These are phyloP conservation scores for Myxozyma geophila DNA, from an alignment of 805 yeast genomes.

Conservation along the genomic window DNA sequence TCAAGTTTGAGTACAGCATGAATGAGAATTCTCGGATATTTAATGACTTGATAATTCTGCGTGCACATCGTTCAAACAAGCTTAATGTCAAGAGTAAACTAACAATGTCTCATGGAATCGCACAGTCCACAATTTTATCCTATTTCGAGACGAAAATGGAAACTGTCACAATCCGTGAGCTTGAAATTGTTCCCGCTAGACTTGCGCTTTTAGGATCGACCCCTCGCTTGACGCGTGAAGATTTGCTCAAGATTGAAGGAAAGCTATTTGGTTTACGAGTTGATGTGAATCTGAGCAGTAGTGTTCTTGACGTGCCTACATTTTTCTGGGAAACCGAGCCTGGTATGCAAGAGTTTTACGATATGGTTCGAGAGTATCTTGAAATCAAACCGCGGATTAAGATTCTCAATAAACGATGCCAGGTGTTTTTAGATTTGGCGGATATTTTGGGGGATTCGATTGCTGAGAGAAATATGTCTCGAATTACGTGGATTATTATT, in stretches of 20 bases:
- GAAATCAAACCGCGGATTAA: conserved; percentile 95
- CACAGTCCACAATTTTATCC: conserved; percentile 91
- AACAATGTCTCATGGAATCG: conserved; percentile 94
- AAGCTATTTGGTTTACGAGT: conserved; percentile 86
- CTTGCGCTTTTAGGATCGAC: conserved; percentile 87
- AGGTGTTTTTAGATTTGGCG: conserved; percentile 89
- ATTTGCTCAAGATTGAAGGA: conserved; percentile 85
- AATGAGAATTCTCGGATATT: conserved; percentile 56
- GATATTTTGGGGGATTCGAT: conserved; percentile 92
- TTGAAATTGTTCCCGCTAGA: conserved; percentile 82
- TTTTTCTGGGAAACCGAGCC: conserved; percentile 97
- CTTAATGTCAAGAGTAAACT: conserved; percentile 92
- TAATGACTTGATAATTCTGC: conserved; percentile 90
- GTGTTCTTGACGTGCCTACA: conserved; percentile 92
- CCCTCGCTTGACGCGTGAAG: conserved; percentile 76
- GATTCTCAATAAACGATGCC: conserved; percentile 90
- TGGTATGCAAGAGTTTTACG: conserved; percentile 87
- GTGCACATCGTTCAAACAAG: conserved; percentile 49
- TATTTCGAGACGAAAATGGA: conserved; percentile 92
- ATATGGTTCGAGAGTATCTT: conserved; percentile 85
- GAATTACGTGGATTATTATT: conserved; percentile 85
- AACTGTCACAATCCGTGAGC: conserved; percentile 46
- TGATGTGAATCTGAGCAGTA: conserved; percentile 89
- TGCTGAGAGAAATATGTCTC: conserved; percentile 88
- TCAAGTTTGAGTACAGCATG: conserved; percentile 67